Conservation (phyloP, 1,284 basidiomycete genomes). For the Mycena sp. region DNA sequence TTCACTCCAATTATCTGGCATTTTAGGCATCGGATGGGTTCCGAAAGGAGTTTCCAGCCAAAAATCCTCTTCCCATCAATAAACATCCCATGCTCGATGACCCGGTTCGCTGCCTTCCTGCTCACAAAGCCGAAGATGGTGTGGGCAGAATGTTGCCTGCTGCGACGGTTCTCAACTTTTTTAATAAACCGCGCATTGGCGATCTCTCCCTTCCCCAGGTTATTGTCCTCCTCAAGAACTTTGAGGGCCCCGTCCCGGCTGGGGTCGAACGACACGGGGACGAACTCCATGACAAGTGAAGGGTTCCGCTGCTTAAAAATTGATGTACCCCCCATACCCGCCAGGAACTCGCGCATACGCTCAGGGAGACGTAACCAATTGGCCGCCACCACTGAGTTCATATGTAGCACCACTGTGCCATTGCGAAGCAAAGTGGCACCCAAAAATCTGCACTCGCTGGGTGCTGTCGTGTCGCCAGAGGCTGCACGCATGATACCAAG, state of each 20-base stretch:
- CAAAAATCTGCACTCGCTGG: too few species aligned
- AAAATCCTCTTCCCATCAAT: conserved; percentile 1
- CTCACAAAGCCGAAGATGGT: not conserved
- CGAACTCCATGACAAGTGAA: not conserved
- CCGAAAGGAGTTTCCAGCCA: not conserved
- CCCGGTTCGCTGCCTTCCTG: not conserved
- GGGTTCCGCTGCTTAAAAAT: not conserved
- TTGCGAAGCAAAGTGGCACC: too few species aligned
- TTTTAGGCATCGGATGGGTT: conserved; percentile 12
- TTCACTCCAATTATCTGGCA: conserved; percentile 3
- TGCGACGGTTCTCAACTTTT: too few species aligned
- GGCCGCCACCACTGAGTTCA: too few species aligned
- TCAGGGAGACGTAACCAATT: too few species aligned
- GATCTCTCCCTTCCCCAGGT: not conserved
- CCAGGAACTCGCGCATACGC: too few species aligned
- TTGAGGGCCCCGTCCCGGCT: not conserved
- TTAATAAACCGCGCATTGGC: not conserved
- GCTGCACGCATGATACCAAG: too few species aligned
- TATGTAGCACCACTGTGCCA: too few species aligned
- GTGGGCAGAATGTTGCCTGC: not conserved
- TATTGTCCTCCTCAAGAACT: not conserved
- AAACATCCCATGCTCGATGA: not conserved
- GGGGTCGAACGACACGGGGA: conserved; percentile 11
- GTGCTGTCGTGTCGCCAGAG: too few species aligned
- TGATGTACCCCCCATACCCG: too few species aligned